A percentile compares a stretch with the other conserved stretches of the same genome.
phyloP scores from a whole-genome alignment of 2,329 filamentous ascomycete species.

The Zasmidium angulare region DNA sequence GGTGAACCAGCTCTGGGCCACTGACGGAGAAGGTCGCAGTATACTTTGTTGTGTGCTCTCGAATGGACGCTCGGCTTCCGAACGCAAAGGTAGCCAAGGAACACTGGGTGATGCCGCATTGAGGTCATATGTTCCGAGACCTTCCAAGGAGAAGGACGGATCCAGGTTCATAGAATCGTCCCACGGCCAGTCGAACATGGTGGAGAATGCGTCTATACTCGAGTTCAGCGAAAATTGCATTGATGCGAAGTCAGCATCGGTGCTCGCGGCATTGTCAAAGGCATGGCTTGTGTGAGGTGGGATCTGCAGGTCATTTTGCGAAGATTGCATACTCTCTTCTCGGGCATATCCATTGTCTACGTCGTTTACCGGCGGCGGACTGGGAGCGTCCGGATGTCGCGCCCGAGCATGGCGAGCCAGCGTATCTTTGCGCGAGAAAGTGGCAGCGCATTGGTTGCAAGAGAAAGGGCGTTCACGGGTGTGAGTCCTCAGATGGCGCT shows the following conservation, averaged over 20 bases:
- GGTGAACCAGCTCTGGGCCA: neutral
- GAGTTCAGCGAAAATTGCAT: neutral
- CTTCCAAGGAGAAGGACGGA: slow-evolving; percentile 6
- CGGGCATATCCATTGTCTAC: too few relatives aligned
- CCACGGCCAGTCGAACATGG: slow-evolving; percentile 10
- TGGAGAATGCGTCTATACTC: too few relatives aligned
- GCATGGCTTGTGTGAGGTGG: neutral
- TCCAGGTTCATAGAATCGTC: slow-evolving; percentile 10
- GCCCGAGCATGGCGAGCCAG: slow-evolving; percentile 1
- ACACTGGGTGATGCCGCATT: neutral
- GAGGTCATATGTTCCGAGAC: neutral
- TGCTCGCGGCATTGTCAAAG: neutral
- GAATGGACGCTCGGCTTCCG: neutral
- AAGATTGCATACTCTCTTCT: too few relatives aligned
- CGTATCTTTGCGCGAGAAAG: slow-evolving; percentile 7
- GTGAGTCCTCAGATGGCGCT: slow-evolving; percentile 11
- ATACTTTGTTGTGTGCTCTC: neutral
- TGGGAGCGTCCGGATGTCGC: neutral
- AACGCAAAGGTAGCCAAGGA: slow-evolving; percentile 2
- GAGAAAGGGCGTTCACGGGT: slow-evolving; percentile 11
- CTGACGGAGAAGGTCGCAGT: neutral
- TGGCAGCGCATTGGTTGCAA: slow-evolving; percentile 7
- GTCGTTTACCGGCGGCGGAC: too few relatives aligned
- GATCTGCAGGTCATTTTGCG: too few relatives aligned
- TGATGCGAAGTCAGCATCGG: neutral